Base-by-base conservation (phyloP, 1,139 yeast species). In the Entelexis sorbosivorans region DNA sequence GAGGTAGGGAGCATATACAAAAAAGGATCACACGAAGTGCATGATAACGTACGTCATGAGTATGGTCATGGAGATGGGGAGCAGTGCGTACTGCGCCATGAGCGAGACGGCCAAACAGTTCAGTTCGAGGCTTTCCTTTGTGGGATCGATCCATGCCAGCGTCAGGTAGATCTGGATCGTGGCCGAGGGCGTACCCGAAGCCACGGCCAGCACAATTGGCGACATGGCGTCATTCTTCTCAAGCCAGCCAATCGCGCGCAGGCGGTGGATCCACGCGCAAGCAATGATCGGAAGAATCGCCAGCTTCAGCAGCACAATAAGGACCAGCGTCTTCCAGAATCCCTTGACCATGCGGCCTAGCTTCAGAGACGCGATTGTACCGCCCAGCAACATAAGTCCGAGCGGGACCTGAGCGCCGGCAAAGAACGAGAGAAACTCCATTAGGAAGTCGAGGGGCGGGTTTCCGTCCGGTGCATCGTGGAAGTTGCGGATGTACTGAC, bases 371-470 rank as follows among this genome's bases (percentile, higher is more conserved):
- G 95, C 81, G 44, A 89, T 77, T 4, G 96, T 86, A 13, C 93
- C 95, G 2, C 97, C 97, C 35, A 89, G 66, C 53, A 89, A 64
- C 48, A 85, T 64, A 54, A 89, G 72, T 1, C 96, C 96, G 56
- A 86, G 69, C 0, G 96, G 97, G 32, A 89, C 96, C 32, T 87
- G 79, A 0, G 96, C 96, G 2, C 79, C 79, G 1, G 96, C 96
- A 2, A 89, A 70, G 64, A 89, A 89, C 17, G 77, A 64, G 1
- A 91, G 73, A 56, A 80, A 78, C 63, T 89, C 96, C 76, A 89
- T 82, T 11, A 88, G 54, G 60, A 89, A 89, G 28, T 88, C 84
- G 45, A 89, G 71, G 1, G 95, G 87, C 0, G 96, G 96, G 56
- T 74, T 74, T 5, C 73, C 73, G 66, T 89, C 97, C 0, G 97